Conservation (phyloP, 116 monocot genomes). For the Dioscorea cayenensis region DNA sequence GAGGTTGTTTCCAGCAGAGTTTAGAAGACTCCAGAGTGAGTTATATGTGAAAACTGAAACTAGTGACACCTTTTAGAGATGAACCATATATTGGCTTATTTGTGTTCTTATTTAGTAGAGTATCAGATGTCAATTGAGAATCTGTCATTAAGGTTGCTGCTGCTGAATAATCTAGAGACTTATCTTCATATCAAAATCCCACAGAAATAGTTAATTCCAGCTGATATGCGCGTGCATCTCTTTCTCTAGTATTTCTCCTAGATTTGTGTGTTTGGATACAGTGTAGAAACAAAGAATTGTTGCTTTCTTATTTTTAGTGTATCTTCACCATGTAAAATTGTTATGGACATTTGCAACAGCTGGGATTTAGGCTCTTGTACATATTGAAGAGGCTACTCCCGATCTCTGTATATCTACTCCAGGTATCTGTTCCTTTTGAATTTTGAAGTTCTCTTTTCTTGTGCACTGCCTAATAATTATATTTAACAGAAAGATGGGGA, state of each 20-base stretch:
- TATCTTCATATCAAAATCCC: neutral
- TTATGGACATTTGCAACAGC: slow-evolving; percentile 18
- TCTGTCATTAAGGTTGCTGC: neutral
- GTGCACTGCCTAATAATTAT: neutral
- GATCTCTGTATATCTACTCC: slow-evolving; percentile 70
- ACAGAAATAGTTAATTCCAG: neutral
- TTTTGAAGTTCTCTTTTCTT: neutral
- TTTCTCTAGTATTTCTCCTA: neutral
- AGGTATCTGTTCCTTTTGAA: slow-evolving; percentile 29
- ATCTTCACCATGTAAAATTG: neutral
- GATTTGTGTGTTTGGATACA: neutral
- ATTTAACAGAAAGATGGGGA: slow-evolving; percentile 87
- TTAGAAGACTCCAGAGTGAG: neutral
- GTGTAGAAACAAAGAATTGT: neutral
- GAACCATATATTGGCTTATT: neutral
- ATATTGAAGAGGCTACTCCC: slow-evolving; percentile 83
- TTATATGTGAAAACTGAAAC: neutral
- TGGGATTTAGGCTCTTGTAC: slow-evolving; percentile 75
- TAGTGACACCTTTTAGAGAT: neutral
- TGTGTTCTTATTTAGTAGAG: neutral
- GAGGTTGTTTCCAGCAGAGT: too few species aligned
- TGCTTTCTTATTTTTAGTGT: neutral
- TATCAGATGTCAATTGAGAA: neutral
- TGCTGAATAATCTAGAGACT: neutral
- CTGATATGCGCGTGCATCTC: neutral